phyloP scores from a whole-genome alignment of 73 alveolate genomes.

The Symbiodinium natans region DNA sequence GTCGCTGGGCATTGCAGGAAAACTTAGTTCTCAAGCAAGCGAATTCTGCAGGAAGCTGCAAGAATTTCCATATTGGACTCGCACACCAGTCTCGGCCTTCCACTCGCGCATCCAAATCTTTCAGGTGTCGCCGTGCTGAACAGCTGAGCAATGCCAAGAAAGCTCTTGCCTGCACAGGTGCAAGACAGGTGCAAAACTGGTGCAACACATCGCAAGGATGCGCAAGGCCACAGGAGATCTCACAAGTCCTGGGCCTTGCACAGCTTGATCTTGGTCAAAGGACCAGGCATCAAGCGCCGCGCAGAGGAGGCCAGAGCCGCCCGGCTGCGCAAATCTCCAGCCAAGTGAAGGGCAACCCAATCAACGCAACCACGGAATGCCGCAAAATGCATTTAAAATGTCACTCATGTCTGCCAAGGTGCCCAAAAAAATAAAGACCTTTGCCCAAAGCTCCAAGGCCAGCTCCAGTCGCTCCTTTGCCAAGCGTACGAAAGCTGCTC shows the following conservation, averaged over 20 bases:
- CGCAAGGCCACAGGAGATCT: not conserved
- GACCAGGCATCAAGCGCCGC: not conserved
- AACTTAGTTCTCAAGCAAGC: too few relatives aligned
- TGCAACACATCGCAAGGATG: not conserved
- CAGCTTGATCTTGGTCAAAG: not conserved
- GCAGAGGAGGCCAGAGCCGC: not conserved
- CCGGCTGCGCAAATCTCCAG: not conserved
- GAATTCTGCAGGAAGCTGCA: too few relatives aligned
- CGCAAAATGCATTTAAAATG: not conserved
- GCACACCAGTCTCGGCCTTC: too few relatives aligned
- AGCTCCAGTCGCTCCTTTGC: not conserved
- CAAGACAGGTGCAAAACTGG: not conserved
- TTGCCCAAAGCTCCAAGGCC: not conserved
- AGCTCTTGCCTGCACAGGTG: not conserved
- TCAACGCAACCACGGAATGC: not conserved
- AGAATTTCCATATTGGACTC: too few relatives aligned
- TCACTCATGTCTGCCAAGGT: not conserved
- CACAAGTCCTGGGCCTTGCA: not conserved
- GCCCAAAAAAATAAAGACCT: not conserved
- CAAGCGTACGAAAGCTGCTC: too few relatives aligned
- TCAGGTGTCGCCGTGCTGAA: not conserved
- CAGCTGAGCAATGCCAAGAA: not conserved
- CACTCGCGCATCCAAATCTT: not conserved
- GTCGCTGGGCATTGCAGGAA: too few relatives aligned
- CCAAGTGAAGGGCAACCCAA: not conserved